Percentiles rank a stretch among this genome's conserved stretches.
These are phyloP conservation scores for Lagenidium sp. DNA, from an alignment of 352 stramenopile species.

Conservation along the genomic window DNA sequence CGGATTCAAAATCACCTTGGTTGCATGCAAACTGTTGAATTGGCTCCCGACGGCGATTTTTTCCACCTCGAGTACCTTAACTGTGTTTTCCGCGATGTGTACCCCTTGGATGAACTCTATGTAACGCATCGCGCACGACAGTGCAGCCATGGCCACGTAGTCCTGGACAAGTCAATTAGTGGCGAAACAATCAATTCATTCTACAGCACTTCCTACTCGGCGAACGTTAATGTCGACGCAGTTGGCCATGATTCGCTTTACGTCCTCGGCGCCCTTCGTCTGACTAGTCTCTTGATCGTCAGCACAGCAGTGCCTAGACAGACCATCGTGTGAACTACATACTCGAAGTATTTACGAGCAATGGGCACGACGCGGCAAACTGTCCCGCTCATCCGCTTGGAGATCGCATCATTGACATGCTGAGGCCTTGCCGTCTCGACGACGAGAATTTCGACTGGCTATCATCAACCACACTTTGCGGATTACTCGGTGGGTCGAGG, in stretches of 20 bases:
- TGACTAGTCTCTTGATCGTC: slow-evolving; percentile 28
- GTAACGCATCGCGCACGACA: slow-evolving; percentile 79
- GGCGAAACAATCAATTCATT: not conserved
- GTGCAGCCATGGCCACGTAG: slow-evolving; percentile 75
- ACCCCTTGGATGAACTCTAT: slow-evolving; percentile 83
- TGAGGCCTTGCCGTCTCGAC: slow-evolving; percentile 44
- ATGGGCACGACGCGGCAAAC: slow-evolving; percentile 58
- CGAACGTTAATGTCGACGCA: slow-evolving; percentile 79
- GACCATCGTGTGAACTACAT: slow-evolving; percentile 3
- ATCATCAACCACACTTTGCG: no score
- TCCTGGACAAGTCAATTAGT: slow-evolving; percentile 30
- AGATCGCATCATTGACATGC: slow-evolving; percentile 66
- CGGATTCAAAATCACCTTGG: slow-evolving; percentile 62
- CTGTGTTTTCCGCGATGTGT: slow-evolving; percentile 72
- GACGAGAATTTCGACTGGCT: slow-evolving; percentile 73
- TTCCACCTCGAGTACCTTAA: no score
- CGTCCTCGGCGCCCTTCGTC: slow-evolving; percentile 74
- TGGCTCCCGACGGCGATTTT: not conserved
- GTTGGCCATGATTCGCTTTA: slow-evolving; percentile 77
- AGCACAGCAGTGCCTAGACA: not conserved
- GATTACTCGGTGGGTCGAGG: no score
- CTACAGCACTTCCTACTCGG: slow-evolving; percentile 21
- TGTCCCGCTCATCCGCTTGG: slow-evolving; percentile 37
- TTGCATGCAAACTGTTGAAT: not conserved
- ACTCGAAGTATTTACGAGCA: slow-evolving; percentile 78